Conservation (phyloP, 352 stramenopile species). For the Phytopythium delawarense region DNA sequence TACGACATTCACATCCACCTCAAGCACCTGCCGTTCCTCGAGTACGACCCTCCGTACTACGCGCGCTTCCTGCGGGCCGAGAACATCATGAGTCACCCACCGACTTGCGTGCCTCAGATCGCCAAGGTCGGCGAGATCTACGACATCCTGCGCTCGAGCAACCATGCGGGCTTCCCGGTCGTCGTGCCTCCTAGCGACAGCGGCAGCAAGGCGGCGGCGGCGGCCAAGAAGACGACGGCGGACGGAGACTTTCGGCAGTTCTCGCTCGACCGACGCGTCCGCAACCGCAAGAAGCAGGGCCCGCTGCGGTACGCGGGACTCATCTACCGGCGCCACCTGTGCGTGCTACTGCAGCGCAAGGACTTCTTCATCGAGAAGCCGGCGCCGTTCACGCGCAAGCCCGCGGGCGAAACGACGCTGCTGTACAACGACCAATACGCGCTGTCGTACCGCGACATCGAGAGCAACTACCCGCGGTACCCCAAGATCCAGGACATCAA, state of each 20-base stretch:
- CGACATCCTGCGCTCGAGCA: slow-evolving; percentile 62
- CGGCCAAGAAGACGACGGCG: slow-evolving; percentile 17
- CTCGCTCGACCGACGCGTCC: slow-evolving; percentile 73
- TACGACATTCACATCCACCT: slow-evolving; percentile 99
- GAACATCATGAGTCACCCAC: slow-evolving; percentile 91
- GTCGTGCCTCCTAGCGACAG: slow-evolving; percentile 42
- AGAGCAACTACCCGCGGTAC: slow-evolving; percentile 78
- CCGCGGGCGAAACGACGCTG: slow-evolving; percentile 67
- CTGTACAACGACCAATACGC: slow-evolving; percentile 65
- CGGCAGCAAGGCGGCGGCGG: slow-evolving; percentile 27
- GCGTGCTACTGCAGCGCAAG: slow-evolving; percentile 61
- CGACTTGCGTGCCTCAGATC: slow-evolving; percentile 67
- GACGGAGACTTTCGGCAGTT: too few species aligned
- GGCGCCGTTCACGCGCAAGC: slow-evolving; percentile 68
- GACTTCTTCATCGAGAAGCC: slow-evolving; percentile 69
- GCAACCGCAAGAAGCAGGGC: too few species aligned
- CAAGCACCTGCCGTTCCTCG: slow-evolving; percentile 75
- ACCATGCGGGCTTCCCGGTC: slow-evolving; percentile 75
- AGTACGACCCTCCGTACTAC: slow-evolving; percentile 81
- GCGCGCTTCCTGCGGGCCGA: slow-evolving; percentile 69
- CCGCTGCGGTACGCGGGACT: slow-evolving; percentile 64
- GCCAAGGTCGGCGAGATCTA: slow-evolving; percentile 70
- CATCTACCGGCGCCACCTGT: slow-evolving; percentile 78
- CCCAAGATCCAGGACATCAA: slow-evolving; percentile 33
- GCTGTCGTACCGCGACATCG: slow-evolving; percentile 80